A percentile compares a stretch with the other conserved stretches of the same genome.
These are phyloP conservation scores for Talaromyces ruber DNA, from an alignment of 495 filamentous ascomycete genomes.

Conservation along the genomic window DNA sequence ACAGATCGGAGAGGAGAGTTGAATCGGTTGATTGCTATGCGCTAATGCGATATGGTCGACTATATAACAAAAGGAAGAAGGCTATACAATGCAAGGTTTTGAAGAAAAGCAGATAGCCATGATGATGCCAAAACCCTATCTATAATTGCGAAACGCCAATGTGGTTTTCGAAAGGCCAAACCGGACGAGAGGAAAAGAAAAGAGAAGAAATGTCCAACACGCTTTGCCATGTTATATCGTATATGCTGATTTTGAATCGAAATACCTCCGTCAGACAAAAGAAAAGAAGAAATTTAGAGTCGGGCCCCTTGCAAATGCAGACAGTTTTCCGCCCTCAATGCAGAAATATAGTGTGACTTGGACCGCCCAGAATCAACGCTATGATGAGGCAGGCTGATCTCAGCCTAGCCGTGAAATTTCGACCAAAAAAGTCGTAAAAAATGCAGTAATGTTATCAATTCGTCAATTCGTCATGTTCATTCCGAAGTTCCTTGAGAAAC, in stretches of 20 bases:
- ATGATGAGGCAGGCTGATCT: not conserved
- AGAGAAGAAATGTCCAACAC: not conserved
- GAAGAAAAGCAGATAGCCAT: not conserved
- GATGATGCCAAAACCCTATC: not conserved
- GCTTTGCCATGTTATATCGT: not conserved
- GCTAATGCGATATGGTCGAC: not conserved
- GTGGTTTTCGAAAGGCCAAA: not conserved
- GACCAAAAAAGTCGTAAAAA: not conserved
- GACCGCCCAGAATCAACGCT: not conserved
- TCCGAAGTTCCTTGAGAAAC: not conserved
- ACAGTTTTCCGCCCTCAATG: not conserved
- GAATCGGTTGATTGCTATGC: not conserved
- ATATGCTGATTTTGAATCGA: not conserved
- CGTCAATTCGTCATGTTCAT: conserved; percentile 1
- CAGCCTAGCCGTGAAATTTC: not conserved
- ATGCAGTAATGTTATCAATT: not conserved
- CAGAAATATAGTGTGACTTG: not conserved
- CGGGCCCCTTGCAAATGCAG: not conserved
- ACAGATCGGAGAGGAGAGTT: not conserved
- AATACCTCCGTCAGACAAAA: not conserved
- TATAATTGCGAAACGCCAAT: not conserved
- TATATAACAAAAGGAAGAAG: not conserved
- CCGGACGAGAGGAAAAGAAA: not conserved
- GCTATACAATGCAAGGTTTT: not conserved
- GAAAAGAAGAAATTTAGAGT: not conserved